Evolutionary conservation across 495 filamentous ascomycete genomes (phyloP).

Genomic region (Daldinia caldariorum): DNA sequence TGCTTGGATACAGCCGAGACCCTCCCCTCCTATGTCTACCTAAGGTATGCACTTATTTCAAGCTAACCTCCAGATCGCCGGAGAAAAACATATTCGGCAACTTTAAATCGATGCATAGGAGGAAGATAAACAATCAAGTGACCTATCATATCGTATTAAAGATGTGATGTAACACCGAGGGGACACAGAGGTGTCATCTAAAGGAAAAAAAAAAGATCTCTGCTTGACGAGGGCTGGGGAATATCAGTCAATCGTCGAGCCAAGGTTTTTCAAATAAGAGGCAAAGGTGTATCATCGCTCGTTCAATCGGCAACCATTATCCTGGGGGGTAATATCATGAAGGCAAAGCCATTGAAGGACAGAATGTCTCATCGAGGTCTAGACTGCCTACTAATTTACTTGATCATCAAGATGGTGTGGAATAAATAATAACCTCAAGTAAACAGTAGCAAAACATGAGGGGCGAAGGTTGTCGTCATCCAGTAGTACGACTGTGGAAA

Average conservation of each 20-base stretch:
- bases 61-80: slow-evolving; percentile 3
- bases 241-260: slow-evolving; percentile 8
- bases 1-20: slow-evolving; percentile 24
- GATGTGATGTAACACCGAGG: slow-evolving; percentile 32
- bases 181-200: slow-evolving; percentile 23
- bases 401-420: slow-evolving; percentile 26
- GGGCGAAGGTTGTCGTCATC: slow-evolving; percentile 36
- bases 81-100: slow-evolving; percentile 18
- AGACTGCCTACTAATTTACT: background rate
- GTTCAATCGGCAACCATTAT: slow-evolving; percentile 1
- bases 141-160: slow-evolving; percentile 43
- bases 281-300: slow-evolving; percentile 8
- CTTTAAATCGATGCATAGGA: slow-evolving; percentile 9
- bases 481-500: slow-evolving; percentile 20
- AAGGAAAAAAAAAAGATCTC: slow-evolving; percentile 7
- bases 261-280: background rate
- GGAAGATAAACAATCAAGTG: slow-evolving; percentile 29
- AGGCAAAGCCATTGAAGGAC: slow-evolving; percentile 3
- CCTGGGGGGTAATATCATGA: background rate
- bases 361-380: slow-evolving; percentile 11
- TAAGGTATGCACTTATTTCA: slow-evolving; percentile 7
- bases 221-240: slow-evolving; percentile 14
- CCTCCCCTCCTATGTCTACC: slow-evolving; percentile 11
- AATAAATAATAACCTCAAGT: slow-evolving; percentile 6
- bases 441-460: background rate